Evolutionary conservation across 139 green algal genomes (phyloP).

Genomic region (Closterium sp.): DNA sequence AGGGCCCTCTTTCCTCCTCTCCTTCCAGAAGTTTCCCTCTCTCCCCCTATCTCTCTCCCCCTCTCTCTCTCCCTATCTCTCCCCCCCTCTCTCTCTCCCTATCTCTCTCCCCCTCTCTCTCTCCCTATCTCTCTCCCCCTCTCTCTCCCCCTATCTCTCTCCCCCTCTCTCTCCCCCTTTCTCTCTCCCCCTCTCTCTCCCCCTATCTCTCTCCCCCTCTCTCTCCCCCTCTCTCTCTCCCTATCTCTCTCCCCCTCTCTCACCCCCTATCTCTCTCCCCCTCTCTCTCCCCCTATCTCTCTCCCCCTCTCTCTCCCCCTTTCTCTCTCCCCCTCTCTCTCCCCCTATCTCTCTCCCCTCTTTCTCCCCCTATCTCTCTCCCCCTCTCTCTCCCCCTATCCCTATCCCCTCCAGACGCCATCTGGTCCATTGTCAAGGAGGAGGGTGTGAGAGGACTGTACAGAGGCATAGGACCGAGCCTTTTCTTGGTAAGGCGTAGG

Average conservation of each 20-base stretch:
- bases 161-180: not conserved
- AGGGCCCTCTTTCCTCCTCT: not conserved
- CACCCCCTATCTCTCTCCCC: no score
- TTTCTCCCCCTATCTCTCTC: no score
- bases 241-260: not conserved
- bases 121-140: no score
- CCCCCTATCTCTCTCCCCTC: not conserved
- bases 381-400: not conserved
- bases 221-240: no score
- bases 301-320: not conserved
- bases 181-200: not conserved
- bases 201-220: no score
- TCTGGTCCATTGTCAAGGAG: constrained; percentile 37
- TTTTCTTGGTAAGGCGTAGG: constrained; percentile 42
- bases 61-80: not conserved
- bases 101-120: not conserved
- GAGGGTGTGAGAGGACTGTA: constrained; percentile 86
- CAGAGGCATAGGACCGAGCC: constrained; percentile 78
- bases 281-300: not conserved
- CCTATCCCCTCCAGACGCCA: constrained; percentile 10
- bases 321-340: not conserved
- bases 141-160: no score
- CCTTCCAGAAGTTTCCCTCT: not conserved
- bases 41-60: not conserved
- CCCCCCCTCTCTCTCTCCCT: not conserved